Evolutionary conservation across 805 yeast species (phyloP).

Genomic region (Yarrowia sp.): DNA sequence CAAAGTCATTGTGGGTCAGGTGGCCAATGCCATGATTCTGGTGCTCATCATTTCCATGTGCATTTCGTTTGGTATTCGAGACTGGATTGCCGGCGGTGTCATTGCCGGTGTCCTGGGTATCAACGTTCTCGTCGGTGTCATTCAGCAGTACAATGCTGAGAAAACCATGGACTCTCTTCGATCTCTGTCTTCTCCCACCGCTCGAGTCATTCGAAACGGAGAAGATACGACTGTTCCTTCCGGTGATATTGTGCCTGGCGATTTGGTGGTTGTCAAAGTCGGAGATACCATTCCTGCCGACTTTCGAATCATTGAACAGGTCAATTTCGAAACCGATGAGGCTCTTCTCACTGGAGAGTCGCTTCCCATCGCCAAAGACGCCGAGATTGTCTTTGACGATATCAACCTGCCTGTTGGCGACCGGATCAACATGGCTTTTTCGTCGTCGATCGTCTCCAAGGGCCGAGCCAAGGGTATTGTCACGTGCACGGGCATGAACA

Average conservation of each 20-base stretch:
- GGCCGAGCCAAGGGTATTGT: constrained; percentile 74
- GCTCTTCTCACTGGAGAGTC: constrained; percentile 68
- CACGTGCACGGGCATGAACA: constrained; percentile 62
- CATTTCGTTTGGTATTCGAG: constrained; percentile 68
- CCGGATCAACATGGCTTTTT: constrained; percentile 65
- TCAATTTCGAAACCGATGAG: constrained; percentile 70
- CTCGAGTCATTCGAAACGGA: constrained; percentile 64
- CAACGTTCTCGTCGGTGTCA: constrained; percentile 64
- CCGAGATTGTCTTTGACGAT: constrained; percentile 41
- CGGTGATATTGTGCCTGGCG: constrained; percentile 70
- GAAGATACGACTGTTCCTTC: constrained; percentile 56
- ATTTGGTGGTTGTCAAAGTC: constrained; percentile 57
- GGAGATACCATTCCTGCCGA: constrained; percentile 82
- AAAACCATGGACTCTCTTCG: constrained; percentile 74
- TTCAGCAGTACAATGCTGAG: constrained; percentile 72
- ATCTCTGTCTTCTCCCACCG: constrained; percentile 67
- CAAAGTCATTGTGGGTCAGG: constrained; percentile 60
- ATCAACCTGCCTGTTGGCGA: constrained; percentile 63
- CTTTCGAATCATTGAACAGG: constrained; percentile 53
- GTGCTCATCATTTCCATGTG: constrained; percentile 68
- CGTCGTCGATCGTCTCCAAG: constrained; percentile 67
- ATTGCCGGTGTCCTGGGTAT: constrained; percentile 64
- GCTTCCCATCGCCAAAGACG: constrained; percentile 59
- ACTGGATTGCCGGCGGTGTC: constrained; percentile 83
- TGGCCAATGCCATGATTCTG: constrained; percentile 75